Percentiles rank a stretch among this genome's conserved stretches.
Evolutionary conservation across 176 grass and related monocot species (phyloP).

Genomic region (Zea mays): DNA sequence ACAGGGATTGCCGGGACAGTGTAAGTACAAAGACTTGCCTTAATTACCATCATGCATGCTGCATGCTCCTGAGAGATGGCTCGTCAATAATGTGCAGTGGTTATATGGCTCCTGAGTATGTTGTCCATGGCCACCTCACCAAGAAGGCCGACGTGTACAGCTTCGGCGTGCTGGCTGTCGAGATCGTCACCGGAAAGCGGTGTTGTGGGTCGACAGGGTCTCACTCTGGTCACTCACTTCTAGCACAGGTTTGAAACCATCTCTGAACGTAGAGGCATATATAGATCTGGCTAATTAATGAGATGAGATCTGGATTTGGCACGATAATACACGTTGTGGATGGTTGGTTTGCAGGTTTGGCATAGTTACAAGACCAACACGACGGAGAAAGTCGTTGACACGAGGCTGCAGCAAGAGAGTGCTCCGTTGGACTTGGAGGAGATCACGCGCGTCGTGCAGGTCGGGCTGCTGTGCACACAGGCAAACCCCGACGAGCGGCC

Average conservation of each 20-base stretch:
- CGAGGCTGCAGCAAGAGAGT: constrained; percentile 1
- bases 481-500: constrained; percentile 37
- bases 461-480: constrained; percentile 39
- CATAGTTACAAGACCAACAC: constrained; percentile 11
- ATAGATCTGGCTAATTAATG: neutral
- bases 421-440: neutral
- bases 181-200: constrained; percentile 39
- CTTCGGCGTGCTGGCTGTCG: constrained; percentile 42
- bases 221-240: constrained; percentile 16
- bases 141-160: constrained; percentile 51
- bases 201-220: constrained; percentile 5
- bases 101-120: constrained; percentile 48
- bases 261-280: neutral
- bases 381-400: neutral
- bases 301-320: neutral
- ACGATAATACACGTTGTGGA: neutral
- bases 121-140: constrained; percentile 35
- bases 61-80: neutral
- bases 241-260: constrained; percentile 22
- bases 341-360: constrained; percentile 16
- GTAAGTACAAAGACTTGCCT: neutral
- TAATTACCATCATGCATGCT: too few species aligned
- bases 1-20: constrained; percentile 44
- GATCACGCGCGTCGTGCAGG: constrained; percentile 14
- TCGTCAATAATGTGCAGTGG: constrained; percentile 10